A percentile compares a stretch with the other conserved stretches of the same genome.
phyloP scores from a whole-genome alignment of 2,329 filamentous ascomycete species.

The Biscogniauxia mediterranea region DNA sequence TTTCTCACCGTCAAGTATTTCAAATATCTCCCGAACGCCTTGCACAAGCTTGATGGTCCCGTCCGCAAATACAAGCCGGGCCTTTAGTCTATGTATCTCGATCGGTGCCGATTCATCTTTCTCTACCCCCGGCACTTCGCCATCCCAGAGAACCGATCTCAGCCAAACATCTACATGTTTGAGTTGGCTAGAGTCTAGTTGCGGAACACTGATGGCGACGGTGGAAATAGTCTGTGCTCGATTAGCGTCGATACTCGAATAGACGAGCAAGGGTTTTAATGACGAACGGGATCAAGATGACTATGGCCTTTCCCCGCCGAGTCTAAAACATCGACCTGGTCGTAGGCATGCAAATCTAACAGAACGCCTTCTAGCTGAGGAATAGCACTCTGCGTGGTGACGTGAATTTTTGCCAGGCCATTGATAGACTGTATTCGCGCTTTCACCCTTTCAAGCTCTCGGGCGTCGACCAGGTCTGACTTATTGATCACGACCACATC shows the following conservation, averaged over 20 bases:
- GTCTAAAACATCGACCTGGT: constrained; percentile 72
- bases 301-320: constrained; percentile 77
- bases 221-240: constrained; percentile 74
- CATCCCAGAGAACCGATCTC: constrained; percentile 80
- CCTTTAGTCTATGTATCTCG: constrained; percentile 88
- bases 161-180: constrained; percentile 75
- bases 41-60: constrained; percentile 77
- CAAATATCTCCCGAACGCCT: constrained; percentile 90
- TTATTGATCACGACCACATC: constrained; percentile 97
- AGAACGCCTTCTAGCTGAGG: constrained; percentile 82
- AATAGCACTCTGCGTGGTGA: constrained; percentile 77
- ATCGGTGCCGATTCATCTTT: constrained; percentile 44
- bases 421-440: constrained; percentile 82
- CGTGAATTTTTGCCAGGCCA: constrained; percentile 77
- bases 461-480: constrained; percentile 71
- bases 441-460: constrained; percentile 68
- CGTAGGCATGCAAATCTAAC: constrained; percentile 89
- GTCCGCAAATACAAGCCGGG: constrained; percentile 64
- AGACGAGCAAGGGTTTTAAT: background rate
- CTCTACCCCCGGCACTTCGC: constrained; percentile 51
- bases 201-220: constrained; percentile 65
- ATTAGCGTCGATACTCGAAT: constrained; percentile 7
- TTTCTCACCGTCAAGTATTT: constrained; percentile 67
- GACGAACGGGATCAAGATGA: constrained; percentile 78
- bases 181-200: constrained; percentile 57